Percentiles rank a stretch among this genome's conserved stretches.
phyloP scores from a whole-genome alignment of 352 stramenopile species.

The Pythium periplocum region DNA sequence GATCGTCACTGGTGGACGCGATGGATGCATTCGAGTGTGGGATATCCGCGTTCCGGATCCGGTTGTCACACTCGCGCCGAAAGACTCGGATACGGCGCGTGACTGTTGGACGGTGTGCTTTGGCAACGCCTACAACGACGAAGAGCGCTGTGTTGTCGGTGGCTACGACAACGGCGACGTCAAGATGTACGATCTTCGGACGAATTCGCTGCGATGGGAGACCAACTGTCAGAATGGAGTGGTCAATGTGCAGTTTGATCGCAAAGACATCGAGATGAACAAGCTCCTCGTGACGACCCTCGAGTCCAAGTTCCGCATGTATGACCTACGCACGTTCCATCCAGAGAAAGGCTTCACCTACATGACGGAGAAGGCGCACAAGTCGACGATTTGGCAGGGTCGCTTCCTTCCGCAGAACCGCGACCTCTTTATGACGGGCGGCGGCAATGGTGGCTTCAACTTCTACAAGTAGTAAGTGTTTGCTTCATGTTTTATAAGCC shows the following conservation, averaged over 20 bases:
- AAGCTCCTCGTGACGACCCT: slow-evolving; percentile 94
- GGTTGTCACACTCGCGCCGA: slow-evolving; percentile 91
- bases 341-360: slow-evolving; percentile 89
- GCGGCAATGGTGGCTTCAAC: slow-evolving; percentile 96
- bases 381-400: slow-evolving; percentile 94
- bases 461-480: slow-evolving; percentile 95
- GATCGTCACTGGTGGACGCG: slow-evolving; percentile 90
- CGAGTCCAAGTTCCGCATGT: slow-evolving; percentile 95
- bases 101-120: slow-evolving; percentile 97
- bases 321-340: slow-evolving; percentile 92
- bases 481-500: slow-evolving; percentile 10
- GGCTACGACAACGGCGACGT: slow-evolving; percentile 98
- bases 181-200: slow-evolving; percentile 95
- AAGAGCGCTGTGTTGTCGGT: slow-evolving; percentile 89
- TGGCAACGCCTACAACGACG: slow-evolving; percentile 93
- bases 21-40: slow-evolving; percentile 96
- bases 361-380: slow-evolving; percentile 90
- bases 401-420: slow-evolving; percentile 95
- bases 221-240: slow-evolving; percentile 96
- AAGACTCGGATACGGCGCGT: slow-evolving; percentile 63
- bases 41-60: slow-evolving; percentile 88
- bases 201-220: slow-evolving; percentile 92
- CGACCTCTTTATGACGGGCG: slow-evolving; percentile 95
- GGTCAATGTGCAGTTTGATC: slow-evolving; percentile 94
- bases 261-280: slow-evolving; percentile 98